Evolutionary conservation across 23 red algal species (phyloP).

Genomic region (Gracilaria gracilis): DNA sequence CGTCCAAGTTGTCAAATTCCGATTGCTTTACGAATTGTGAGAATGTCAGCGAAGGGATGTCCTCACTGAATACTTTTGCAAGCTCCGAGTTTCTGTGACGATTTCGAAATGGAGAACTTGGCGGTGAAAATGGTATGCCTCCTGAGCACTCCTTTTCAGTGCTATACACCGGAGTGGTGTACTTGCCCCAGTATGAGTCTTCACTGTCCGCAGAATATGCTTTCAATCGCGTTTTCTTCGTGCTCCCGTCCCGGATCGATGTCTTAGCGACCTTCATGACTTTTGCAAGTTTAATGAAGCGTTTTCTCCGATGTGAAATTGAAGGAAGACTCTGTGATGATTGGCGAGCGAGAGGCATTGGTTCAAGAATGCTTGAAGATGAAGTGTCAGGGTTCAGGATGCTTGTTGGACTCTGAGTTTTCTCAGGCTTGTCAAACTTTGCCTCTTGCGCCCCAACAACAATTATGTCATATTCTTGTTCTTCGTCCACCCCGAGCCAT

Average conservation of each 20-base stretch:
- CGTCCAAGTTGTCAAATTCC: slow-evolving; percentile 14
- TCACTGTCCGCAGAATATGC: not conserved
- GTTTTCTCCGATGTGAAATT: not conserved
- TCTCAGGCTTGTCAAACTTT: slow-evolving; percentile 25
- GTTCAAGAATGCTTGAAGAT: not conserved
- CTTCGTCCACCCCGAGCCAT: slow-evolving; percentile 64
- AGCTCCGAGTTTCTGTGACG: not conserved
- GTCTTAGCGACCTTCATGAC: slow-evolving; percentile 11
- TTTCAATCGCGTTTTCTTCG: slow-evolving; percentile 19
- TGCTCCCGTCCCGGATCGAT: slow-evolving; percentile 12
- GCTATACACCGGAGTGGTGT: not conserved
- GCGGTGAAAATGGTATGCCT: not conserved
- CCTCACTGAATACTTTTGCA: not conserved
- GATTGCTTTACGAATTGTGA: not conserved
- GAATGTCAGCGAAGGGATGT: slow-evolving; percentile 28
- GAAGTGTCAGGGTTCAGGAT: not conserved
- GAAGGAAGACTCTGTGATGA: slow-evolving; percentile 16
- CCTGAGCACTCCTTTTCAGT: not conserved
- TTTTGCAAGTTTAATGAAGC: slow-evolving; percentile 20
- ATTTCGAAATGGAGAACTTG: not conserved
- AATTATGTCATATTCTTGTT: slow-evolving; percentile 66
- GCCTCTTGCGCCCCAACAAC: slow-evolving; percentile 76
- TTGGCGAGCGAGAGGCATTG: not conserved
- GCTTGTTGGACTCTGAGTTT: slow-evolving; percentile 21
- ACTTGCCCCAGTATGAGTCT: slow-evolving; percentile 2